These are phyloP conservation scores for Magnolia kwangsiensis DNA, from an alignment of 164 flowering plant species.

Conservation along the genomic window DNA sequence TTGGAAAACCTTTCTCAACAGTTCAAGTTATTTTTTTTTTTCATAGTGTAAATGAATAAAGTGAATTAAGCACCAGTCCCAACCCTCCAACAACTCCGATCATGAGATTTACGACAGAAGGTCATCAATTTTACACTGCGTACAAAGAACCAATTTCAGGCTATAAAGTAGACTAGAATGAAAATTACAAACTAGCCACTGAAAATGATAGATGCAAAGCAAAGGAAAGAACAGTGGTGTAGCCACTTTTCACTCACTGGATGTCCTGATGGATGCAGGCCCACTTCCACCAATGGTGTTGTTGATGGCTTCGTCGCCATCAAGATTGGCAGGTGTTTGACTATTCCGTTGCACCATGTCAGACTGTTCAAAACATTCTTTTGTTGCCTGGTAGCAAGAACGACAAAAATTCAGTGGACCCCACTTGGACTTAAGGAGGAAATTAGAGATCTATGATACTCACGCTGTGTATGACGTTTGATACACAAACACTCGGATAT, in stretches of 20 bases:
- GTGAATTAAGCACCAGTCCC: slow-evolving; percentile 3
- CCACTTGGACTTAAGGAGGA: too few relatives aligned
- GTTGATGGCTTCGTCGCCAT: slow-evolving; percentile 7
- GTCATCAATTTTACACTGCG: slow-evolving; percentile 3
- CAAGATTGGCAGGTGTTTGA: slow-evolving; percentile 6
- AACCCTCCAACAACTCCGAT: neutral
- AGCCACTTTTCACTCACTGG: slow-evolving; percentile 1
- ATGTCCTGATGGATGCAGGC: neutral
- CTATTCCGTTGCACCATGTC: slow-evolving; percentile 10
- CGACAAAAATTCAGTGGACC: neutral
- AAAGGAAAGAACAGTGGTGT: neutral
- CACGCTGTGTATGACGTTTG: too few relatives aligned
- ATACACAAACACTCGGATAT: too few relatives aligned
- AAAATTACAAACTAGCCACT: neutral
- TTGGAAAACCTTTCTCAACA: neutral
- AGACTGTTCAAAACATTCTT: slow-evolving; percentile 18
- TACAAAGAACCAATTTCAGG: neutral
- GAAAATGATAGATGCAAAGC: neutral
- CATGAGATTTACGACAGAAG: slow-evolving; percentile 1
- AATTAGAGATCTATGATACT: too few relatives aligned
- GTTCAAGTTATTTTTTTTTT: neutral
- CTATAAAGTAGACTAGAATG: slow-evolving; percentile 2
- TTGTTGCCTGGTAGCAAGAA: slow-evolving; percentile 12
- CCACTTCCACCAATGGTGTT: neutral
- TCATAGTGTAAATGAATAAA: neutral